Evolutionary conservation across 2,329 filamentous ascomycete genomes (phyloP).

Genomic region (Sporothrix luriei): DNA sequence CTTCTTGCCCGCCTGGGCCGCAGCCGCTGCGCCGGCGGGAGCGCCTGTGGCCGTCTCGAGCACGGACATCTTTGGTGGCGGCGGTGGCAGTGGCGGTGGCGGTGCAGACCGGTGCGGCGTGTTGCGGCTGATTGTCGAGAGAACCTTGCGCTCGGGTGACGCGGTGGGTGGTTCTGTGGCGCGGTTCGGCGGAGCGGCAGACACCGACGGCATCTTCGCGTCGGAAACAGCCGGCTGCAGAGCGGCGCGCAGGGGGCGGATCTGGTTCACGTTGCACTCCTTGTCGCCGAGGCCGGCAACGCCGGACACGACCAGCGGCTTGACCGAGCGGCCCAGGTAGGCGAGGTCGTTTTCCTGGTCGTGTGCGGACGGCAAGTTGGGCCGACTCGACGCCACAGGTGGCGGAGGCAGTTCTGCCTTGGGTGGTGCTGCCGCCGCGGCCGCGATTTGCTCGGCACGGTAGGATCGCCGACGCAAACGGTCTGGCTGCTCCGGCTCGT

Average conservation of each 20-base stretch:
- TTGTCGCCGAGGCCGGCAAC: constrained; percentile 49
- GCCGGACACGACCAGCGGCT: constrained; percentile 50
- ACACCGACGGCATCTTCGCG: neutral
- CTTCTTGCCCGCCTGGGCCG: constrained; percentile 67
- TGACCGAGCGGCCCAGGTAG: constrained; percentile 64
- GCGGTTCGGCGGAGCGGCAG: neutral
- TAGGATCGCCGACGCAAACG: constrained; percentile 20
- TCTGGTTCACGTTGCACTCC: constrained; percentile 41
- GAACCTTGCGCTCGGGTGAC: constrained; percentile 57
- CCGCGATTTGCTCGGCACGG: neutral
- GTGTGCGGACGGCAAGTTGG: constrained; percentile 58
- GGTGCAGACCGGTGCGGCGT: constrained; percentile 79
- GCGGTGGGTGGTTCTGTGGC: neutral
- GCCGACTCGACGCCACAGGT: constrained; percentile 53
- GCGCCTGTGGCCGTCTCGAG: constrained; percentile 86
- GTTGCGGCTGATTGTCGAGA: constrained; percentile 59
- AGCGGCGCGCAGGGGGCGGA: constrained; percentile 50
- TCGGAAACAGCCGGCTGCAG: constrained; percentile 21
- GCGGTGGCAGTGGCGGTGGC: constrained; percentile 65
- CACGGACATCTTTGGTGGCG: constrained; percentile 92
- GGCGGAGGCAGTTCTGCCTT: constrained; percentile 55
- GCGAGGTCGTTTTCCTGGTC: constrained; percentile 87
- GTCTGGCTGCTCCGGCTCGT: constrained; percentile 1
- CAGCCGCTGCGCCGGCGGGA: constrained; percentile 75
- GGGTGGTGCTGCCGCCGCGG: constrained; percentile 43